A percentile compares a stretch with the other conserved stretches of the same genome.
phyloP scores from a whole-genome alignment of 2,329 filamentous ascomycete genomes.

The Fusarium sp. region DNA sequence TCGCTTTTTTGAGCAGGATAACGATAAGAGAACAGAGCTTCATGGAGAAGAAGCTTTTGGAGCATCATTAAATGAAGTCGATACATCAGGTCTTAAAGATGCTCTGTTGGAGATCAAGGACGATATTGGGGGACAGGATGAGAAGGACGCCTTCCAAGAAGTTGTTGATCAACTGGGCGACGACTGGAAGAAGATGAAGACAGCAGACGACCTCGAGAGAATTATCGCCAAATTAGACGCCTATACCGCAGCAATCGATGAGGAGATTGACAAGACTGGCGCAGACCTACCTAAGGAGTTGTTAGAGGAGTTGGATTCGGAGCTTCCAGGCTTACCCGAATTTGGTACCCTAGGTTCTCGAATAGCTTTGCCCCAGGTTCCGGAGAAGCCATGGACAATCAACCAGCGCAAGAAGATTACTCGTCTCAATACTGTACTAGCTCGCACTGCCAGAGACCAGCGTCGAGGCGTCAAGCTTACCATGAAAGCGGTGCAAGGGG shows the following conservation, averaged over 20 bases:
- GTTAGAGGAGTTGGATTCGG: constrained; percentile 52
- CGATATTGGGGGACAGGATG: constrained; percentile 55
- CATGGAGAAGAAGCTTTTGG: constrained; percentile 59
- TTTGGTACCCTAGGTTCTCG: constrained; percentile 47
- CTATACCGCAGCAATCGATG: constrained; percentile 56
- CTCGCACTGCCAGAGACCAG: constrained; percentile 50
- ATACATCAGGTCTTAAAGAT: constrained; percentile 56
- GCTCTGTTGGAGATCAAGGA: constrained; percentile 58
- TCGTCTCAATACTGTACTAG: constrained; percentile 55
- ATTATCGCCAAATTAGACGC: constrained; percentile 54
- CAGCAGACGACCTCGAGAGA: constrained; percentile 55
- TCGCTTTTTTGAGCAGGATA: constrained; percentile 66
- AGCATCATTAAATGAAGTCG: constrained; percentile 56
- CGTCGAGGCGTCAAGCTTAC: constrained; percentile 50
- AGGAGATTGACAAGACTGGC: constrained; percentile 53
- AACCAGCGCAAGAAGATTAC: constrained; percentile 58
- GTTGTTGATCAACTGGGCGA: constrained; percentile 55
- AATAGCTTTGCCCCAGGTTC: constrained; percentile 54
- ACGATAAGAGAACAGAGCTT: constrained; percentile 57
- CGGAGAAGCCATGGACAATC: constrained; percentile 55
- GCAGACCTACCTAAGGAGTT: constrained; percentile 54
- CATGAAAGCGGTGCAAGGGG: constrained; percentile 56
- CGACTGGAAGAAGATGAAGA: constrained; percentile 52
- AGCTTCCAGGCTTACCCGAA: constrained; percentile 48
- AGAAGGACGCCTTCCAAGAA: constrained; percentile 54